Evolutionary conservation across 331 rosid genomes (phyloP), one percentile per base, ranked within the genome.

Genomic region (Erythrophleum ivorense): DNA sequence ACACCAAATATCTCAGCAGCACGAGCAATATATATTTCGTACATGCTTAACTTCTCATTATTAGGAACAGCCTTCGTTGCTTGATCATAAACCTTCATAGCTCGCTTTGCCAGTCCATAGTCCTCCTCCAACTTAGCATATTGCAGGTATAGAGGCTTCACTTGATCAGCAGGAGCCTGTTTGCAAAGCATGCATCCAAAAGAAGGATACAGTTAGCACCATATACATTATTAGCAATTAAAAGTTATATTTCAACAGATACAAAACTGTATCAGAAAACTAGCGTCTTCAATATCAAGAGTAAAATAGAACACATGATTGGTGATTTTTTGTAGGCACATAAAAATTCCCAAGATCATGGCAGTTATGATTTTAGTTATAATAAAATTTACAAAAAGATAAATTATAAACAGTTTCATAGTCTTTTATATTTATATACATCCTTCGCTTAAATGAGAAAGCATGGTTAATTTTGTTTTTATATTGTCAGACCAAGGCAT

Each of bases 81-180:
- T 85, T 91, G 93, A 82, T 88, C 94, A 78, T 96, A 96, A 65
- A 96, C 97, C 82, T 91, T 88, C 99, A 96, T 96, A 12, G 98
- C 98, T 48, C 98, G 87, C 83, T 93, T 96, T 4, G 99, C 98
- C 76, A 96, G 81, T 40, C 99, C 99, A 73, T 88, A 85, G 77
- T 96, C 98, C 88, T 93, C 99, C 86, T 95, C 99, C 77, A 95
- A 87, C 83, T 95, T 93, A 9, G 98, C 98, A 85, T 89, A 93
- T 87, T 92, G 97, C 68, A 95, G 91, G 81, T 86, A 95, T 53
- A 96, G 84, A 64, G 99, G 98, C 82, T 91, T 93, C 41, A 89
- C 94, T 18, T 91, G 91, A 85, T 95, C 97, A 66, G 97, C 92
- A 0, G 99, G 97, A 12, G 98, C 91, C 99, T 95, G 92, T 67